These are phyloP conservation scores for Raphanus sativus DNA, from an alignment of 345 rosid species.

Conservation along the genomic window DNA sequence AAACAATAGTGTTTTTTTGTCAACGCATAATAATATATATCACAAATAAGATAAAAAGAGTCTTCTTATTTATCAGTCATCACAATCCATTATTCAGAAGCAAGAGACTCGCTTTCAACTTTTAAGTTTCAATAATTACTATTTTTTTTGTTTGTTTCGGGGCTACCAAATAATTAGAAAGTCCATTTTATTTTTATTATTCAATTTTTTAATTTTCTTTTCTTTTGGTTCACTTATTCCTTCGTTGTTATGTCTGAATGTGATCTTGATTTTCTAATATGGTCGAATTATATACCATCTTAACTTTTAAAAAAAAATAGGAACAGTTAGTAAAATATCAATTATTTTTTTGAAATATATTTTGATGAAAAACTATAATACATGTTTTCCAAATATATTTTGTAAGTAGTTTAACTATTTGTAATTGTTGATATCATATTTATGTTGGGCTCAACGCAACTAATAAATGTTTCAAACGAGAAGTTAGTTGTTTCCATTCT, in stretches of 20 bases:
- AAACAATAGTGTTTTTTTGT: background rate
- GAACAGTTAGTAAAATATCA: conserved; percentile 31
- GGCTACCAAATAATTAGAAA: conserved; percentile 20
- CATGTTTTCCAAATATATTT: background rate
- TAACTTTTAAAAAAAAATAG: too few relatives aligned
- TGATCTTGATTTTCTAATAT: too few relatives aligned
- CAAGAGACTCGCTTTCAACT: background rate
- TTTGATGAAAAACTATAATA: too few relatives aligned
- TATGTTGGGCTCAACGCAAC: background rate
- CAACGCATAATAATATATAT: background rate
- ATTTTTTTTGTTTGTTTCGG: background rate
- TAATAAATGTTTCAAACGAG: background rate
- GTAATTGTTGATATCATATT: background rate
- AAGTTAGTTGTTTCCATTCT: background rate
- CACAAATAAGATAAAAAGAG: background rate
- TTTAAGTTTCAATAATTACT: background rate
- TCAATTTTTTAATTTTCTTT: background rate
- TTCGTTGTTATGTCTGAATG: too few relatives aligned
- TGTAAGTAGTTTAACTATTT: too few relatives aligned
- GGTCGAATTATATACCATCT: too few relatives aligned
- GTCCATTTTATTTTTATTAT: background rate
- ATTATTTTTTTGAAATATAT: background rate
- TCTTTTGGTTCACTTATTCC: background rate
- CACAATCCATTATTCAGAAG: background rate
- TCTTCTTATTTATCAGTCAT: background rate